phyloP scores from a whole-genome alignment of 495 filamentous ascomycete genomes.

The Neurospora sp. region DNA sequence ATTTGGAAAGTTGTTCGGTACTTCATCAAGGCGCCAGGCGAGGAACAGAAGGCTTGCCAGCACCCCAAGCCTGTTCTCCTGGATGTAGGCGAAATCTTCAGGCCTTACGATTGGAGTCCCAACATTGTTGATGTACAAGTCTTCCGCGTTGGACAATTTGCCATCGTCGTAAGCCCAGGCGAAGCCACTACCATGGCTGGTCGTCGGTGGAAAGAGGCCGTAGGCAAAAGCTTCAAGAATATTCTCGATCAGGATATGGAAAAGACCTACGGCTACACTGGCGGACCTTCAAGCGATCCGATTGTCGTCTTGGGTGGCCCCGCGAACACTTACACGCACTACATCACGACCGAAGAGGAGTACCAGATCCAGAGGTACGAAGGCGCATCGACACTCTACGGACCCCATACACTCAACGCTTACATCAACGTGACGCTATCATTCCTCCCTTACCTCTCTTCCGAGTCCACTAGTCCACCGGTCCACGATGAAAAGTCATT shows the following conservation, averaged over 20 bases:
- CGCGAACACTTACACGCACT: constrained; percentile 93
- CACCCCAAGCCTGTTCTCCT: constrained; percentile 78
- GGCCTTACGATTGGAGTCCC: constrained; percentile 82
- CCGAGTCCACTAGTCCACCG: constrained; percentile 27
- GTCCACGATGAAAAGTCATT: constrained; percentile 42
- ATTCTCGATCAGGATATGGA: background rate
- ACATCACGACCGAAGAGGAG: constrained; percentile 88
- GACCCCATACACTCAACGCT: constrained; percentile 80
- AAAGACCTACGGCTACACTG: background rate
- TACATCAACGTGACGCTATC: constrained; percentile 78
- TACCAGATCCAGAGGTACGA: constrained; percentile 88
- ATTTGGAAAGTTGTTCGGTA: constrained; percentile 71
- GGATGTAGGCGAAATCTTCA: constrained; percentile 71
- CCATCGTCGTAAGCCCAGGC: constrained; percentile 80
- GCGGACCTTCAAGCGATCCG: constrained; percentile 25
- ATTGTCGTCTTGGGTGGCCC: constrained; percentile 86
- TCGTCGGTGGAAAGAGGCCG: constrained; percentile 79
- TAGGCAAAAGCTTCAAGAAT: constrained; percentile 26
- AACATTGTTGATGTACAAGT: constrained; percentile 91
- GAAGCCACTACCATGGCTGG: constrained; percentile 96
- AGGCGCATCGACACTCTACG: constrained; percentile 89
- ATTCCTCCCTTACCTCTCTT: constrained; percentile 56
- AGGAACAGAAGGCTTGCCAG: constrained; percentile 70
- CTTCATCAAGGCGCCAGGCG: constrained; percentile 59
- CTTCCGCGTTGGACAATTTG: constrained; percentile 76